Percentiles rank a stretch among this genome's conserved stretches.
Conservation (phyloP, 2,329 filamentous ascomycete species). For the Lanzia echinophila region DNA sequence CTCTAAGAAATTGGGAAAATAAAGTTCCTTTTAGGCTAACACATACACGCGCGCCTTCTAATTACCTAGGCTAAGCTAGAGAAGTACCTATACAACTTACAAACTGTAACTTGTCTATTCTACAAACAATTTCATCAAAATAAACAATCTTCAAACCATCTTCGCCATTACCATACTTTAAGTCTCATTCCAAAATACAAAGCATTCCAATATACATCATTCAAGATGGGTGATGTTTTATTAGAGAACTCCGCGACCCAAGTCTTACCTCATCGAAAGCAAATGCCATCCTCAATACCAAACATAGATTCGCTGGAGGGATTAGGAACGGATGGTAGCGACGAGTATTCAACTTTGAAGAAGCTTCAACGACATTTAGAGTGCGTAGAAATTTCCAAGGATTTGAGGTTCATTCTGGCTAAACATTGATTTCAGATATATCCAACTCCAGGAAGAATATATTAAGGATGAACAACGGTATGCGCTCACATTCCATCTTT, state of each 20-base stretch:
- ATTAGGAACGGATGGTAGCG: conserved; percentile 69
- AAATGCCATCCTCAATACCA: conserved; percentile 71
- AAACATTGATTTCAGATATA: conserved; percentile 53
- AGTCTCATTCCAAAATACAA: background rate
- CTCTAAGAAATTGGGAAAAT: background rate
- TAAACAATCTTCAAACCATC: background rate
- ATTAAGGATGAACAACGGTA: conserved; percentile 99
- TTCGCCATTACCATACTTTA: background rate
- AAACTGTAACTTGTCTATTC: background rate
- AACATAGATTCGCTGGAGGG: conserved; percentile 89
- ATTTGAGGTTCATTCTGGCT: conserved; percentile 16
- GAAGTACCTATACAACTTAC: background rate
- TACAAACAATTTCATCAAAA: conserved; percentile 2
- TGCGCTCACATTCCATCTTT: conserved; percentile 12
- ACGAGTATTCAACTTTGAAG: conserved; percentile 94
- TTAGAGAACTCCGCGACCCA: conserved; percentile 75
- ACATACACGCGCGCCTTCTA: conserved; percentile 10
- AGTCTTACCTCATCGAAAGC: conserved; percentile 73
- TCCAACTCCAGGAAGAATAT: conserved; percentile 98
- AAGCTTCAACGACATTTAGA: conserved; percentile 94
- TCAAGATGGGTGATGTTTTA: conserved; percentile 74
- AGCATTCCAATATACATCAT: background rate
- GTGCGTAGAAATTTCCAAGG: conserved; percentile 42
- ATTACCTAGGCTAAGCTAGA: conserved; percentile 1
- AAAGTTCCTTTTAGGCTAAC: conserved; percentile 1